phyloP scores from a whole-genome alignment of 2,329 filamentous ascomycete genomes.

The Fusarium albosuccineum region DNA sequence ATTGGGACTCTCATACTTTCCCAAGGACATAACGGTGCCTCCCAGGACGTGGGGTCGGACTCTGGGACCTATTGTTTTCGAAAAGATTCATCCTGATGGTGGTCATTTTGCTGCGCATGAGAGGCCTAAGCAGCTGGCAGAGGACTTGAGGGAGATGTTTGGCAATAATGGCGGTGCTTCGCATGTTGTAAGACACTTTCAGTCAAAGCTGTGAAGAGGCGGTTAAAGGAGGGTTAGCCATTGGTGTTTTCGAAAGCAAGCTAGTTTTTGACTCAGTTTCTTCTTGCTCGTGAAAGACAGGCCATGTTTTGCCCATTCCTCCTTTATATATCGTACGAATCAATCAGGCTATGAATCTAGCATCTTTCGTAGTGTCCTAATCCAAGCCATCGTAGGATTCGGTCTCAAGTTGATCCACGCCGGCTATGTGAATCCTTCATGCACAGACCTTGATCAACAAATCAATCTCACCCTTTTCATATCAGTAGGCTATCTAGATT shows the following conservation, averaged over 20 bases:
- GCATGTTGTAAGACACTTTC: constrained; percentile 46
- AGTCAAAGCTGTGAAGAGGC: not conserved
- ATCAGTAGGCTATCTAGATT: too few relatives aligned
- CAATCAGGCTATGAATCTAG: too few relatives aligned
- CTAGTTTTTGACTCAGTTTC: too few relatives aligned
- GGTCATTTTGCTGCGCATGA: constrained; percentile 75
- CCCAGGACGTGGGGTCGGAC: constrained; percentile 70
- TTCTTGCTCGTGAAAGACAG: too few relatives aligned
- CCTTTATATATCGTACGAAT: too few relatives aligned
- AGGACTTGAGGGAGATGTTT: constrained; percentile 71
- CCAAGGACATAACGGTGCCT: constrained; percentile 67
- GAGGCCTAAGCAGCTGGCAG: constrained; percentile 63
- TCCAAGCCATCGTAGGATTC: too few relatives aligned
- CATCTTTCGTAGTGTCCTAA: too few relatives aligned
- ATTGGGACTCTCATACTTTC: constrained; percentile 67
- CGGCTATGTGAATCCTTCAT: not conserved
- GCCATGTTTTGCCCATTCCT: too few relatives aligned
- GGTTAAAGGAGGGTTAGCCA: too few relatives aligned
- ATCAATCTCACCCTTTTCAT: too few relatives aligned
- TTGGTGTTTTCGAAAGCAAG: too few relatives aligned
- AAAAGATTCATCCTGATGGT: constrained; percentile 62
- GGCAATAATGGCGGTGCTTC: constrained; percentile 62
- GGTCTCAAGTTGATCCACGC: not conserved
- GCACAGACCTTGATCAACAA: not conserved
- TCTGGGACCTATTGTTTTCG: constrained; percentile 71